Percentiles rank a stretch among this genome's conserved stretches.
These are phyloP conservation scores for Lachnellula cervina DNA, from an alignment of 2,329 filamentous ascomycete species.

Conservation along the genomic window DNA sequence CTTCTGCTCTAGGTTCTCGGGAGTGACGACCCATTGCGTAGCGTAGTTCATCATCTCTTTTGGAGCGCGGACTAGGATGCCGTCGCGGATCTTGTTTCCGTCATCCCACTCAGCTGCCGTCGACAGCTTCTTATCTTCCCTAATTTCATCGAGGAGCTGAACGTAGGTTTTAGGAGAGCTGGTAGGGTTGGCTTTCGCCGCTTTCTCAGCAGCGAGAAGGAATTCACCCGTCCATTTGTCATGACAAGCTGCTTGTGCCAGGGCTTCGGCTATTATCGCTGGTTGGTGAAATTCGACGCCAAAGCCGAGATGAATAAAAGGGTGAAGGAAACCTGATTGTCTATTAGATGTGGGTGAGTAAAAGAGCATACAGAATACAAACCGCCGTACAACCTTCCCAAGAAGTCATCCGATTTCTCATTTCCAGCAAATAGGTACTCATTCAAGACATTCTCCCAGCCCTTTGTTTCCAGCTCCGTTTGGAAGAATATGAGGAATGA, in stretches of 20 bases:
- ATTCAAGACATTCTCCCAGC: constrained; percentile 57
- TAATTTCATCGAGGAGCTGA: constrained; percentile 57
- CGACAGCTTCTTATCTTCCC: constrained; percentile 50
- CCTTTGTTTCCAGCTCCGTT: constrained; percentile 59
- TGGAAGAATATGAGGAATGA: constrained; percentile 77
- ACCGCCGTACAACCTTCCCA: constrained; percentile 64
- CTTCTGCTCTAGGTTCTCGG: constrained; percentile 44
- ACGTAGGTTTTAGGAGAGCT: constrained; percentile 42
- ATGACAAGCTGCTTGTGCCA: constrained; percentile 74
- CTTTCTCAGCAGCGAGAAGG: constrained; percentile 49
- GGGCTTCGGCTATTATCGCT: constrained; percentile 71
- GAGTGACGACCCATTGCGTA: constrained; percentile 53
- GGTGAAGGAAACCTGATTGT: constrained; percentile 62
- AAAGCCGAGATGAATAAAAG: constrained; percentile 80
- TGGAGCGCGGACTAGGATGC: constrained; percentile 57
- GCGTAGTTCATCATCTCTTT: constrained; percentile 60
- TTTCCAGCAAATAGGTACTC: constrained; percentile 66
- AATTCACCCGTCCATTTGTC: constrained; percentile 49
- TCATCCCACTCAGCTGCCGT: constrained; percentile 48
- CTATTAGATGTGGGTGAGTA: background rate
- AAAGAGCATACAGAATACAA: constrained; percentile 18
- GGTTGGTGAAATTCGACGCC: constrained; percentile 79
- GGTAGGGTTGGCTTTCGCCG: constrained; percentile 32
- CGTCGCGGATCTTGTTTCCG: constrained; percentile 62
- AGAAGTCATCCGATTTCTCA: constrained; percentile 61